Percentiles rank a stretch among this genome's conserved stretches.
These are phyloP conservation scores for Trichoderma polysporum DNA, from an alignment of 2,329 filamentous ascomycete species.

Conservation along the genomic window DNA sequence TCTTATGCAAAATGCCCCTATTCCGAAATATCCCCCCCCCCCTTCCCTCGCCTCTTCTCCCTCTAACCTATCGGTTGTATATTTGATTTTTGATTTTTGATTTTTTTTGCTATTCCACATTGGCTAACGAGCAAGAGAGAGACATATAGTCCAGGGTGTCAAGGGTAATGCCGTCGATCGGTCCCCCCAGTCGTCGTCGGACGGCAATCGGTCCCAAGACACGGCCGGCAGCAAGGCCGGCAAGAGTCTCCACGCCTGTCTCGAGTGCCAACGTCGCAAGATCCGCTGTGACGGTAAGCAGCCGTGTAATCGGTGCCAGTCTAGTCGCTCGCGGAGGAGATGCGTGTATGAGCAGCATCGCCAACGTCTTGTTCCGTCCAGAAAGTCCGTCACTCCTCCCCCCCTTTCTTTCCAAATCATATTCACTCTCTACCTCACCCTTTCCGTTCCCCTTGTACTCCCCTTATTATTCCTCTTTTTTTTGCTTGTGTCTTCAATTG, in stretches of 20 bases:
- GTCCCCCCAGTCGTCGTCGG: slow-evolving; percentile 13
- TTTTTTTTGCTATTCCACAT: neutral
- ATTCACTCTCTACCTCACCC: too few species aligned
- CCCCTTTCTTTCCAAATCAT: too few species aligned
- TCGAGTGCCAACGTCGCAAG: slow-evolving; percentile 76
- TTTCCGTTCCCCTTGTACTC: neutral
- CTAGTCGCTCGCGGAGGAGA: slow-evolving; percentile 74
- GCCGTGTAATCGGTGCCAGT: slow-evolving; percentile 79
- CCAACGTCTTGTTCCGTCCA: slow-evolving; percentile 72
- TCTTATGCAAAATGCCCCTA: neutral
- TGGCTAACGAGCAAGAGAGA: neutral
- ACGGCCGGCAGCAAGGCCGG: slow-evolving; percentile 47
- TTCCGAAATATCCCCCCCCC: neutral
- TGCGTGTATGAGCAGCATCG: slow-evolving; percentile 82
- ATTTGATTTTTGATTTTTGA: neutral
- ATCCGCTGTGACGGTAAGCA: slow-evolving; percentile 81
- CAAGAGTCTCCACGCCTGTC: slow-evolving; percentile 64
- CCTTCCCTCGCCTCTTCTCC: neutral
- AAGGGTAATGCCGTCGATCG: slow-evolving; percentile 4
- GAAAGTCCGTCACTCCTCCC: slow-evolving; percentile 58
- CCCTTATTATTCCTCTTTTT: neutral
- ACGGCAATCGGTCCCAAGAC: slow-evolving; percentile 39
- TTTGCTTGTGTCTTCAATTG: neutral
- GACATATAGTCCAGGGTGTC: slow-evolving; percentile 5
- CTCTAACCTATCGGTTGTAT: neutral